Conservation (phyloP, 2,329 filamentous ascomycete genomes). For the Neofusicoccum cordaticola region DNA sequence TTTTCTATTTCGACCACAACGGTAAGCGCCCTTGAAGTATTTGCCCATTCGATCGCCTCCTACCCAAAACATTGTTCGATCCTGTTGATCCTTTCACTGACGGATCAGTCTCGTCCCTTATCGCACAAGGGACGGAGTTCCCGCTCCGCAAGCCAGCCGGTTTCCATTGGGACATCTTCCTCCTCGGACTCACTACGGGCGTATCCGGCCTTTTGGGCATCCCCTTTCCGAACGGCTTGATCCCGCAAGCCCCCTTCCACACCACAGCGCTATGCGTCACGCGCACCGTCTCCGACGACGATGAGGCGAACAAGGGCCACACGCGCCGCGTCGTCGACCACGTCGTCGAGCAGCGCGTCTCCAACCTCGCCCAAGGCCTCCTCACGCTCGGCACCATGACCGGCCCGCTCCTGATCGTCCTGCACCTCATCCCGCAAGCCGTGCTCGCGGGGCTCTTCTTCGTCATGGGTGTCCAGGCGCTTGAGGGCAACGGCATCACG, state of each 20-base stretch:
- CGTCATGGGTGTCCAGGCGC: constrained; percentile 53
- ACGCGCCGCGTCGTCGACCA: constrained; percentile 43
- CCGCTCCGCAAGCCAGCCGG: constrained; percentile 57
- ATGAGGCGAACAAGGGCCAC: constrained; percentile 43
- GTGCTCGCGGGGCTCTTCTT: constrained; percentile 59
- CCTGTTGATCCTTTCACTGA: constrained; percentile 20
- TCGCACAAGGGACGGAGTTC: constrained; percentile 55
- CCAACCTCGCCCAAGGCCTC: constrained; percentile 56
- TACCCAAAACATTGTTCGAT: too few species aligned
- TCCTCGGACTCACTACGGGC: constrained; percentile 56
- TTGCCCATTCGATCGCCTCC: too few species aligned
- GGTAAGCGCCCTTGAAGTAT: neutral
- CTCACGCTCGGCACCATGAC: constrained; percentile 57
- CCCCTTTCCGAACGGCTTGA: constrained; percentile 57
- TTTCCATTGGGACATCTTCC: constrained; percentile 62
- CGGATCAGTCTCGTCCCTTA: constrained; percentile 48
- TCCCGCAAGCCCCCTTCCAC: constrained; percentile 60
- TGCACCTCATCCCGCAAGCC: constrained; percentile 54
- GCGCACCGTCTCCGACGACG: constrained; percentile 32
- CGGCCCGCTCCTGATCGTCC: constrained; percentile 51
- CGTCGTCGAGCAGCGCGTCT: constrained; percentile 57
- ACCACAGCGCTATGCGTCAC: constrained; percentile 52
- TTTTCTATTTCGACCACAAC: constrained; percentile 91
- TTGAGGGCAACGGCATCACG: constrained; percentile 54
- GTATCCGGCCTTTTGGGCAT: constrained; percentile 56